Conservation (phyloP, 1,284 basidiomycete genomes). For the Ganoderma meredithae region DNA sequence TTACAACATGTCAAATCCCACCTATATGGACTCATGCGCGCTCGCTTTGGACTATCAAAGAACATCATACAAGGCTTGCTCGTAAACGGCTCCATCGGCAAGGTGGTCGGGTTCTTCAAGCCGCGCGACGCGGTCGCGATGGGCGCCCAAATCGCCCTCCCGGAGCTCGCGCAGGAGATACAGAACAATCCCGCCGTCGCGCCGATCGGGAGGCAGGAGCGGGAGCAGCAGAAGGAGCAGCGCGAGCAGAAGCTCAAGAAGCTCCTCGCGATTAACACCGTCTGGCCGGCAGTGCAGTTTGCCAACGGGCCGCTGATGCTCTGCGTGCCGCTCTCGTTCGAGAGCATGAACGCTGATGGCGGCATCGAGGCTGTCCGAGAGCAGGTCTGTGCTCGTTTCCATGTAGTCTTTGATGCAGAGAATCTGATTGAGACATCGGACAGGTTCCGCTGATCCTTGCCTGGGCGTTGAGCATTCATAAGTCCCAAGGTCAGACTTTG, state of each 20-base stretch:
- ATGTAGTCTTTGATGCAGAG: neutral
- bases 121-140: conserved; percentile 52
- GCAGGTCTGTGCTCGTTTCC: conserved; percentile 48
- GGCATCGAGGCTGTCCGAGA: conserved; percentile 58
- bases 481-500: conserved; percentile 86
- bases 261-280: conserved; percentile 17
- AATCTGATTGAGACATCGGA: neutral
- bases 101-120: conserved; percentile 61
- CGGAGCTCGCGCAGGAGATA: conserved; percentile 21
- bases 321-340: conserved; percentile 62
- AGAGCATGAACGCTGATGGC: conserved; percentile 61
- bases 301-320: conserved; percentile 51
- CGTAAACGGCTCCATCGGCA: conserved; percentile 28
- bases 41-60: neutral
- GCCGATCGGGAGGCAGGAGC: neutral
- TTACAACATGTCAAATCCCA: neutral
- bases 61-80: conserved; percentile 42
- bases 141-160: conserved; percentile 47
- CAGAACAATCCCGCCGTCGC: neutral
- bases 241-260: conserved; percentile 24
- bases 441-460: conserved; percentile 82
- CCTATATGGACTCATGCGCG: neutral
- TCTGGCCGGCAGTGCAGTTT: conserved; percentile 68
- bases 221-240: conserved; percentile 12
- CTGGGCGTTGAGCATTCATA: conserved; percentile 88